Evolutionary conservation across 2,329 filamentous ascomycete genomes (phyloP).

Genomic region (Paracamarosporium sp.): DNA sequence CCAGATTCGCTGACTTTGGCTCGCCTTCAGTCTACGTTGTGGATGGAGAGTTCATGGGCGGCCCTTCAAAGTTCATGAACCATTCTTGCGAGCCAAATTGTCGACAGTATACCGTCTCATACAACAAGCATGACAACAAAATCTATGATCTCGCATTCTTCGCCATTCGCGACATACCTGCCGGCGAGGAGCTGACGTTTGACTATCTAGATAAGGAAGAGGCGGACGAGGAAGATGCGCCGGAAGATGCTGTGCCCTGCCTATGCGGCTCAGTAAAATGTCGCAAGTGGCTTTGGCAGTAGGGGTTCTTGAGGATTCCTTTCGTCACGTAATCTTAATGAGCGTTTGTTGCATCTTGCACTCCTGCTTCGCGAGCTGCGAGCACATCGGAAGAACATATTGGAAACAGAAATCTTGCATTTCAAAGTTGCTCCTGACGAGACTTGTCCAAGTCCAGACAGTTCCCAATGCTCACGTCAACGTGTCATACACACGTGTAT

Average conservation of each 20-base stretch:
- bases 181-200: slow-evolving; percentile 76
- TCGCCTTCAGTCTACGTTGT: slow-evolving; percentile 51
- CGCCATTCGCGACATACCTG: slow-evolving; percentile 69
- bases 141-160: slow-evolving; percentile 82
- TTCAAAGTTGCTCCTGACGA: background rate
- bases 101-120: slow-evolving; percentile 78
- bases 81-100: slow-evolving; percentile 82
- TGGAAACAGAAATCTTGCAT: too few species aligned
- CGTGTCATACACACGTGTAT: background rate
- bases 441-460: background rate
- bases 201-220: slow-evolving; percentile 76
- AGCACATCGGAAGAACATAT: too few species aligned
- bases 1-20: background rate
- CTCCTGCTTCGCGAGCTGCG: too few species aligned
- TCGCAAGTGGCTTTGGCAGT: slow-evolving; percentile 70
- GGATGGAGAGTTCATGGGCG: slow-evolving; percentile 77
- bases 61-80: slow-evolving; percentile 82
- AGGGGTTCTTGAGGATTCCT: background rate
- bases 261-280: slow-evolving; percentile 71
- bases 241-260: slow-evolving; percentile 52
- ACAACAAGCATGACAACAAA: slow-evolving; percentile 75
- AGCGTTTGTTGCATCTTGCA: too few species aligned
- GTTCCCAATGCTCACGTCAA: background rate
- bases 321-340: too few species aligned
- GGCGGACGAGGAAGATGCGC: slow-evolving; percentile 32